Evolutionary conservation across 208 protist genomes (phyloP).

Genomic region (Crithidia expoeki): DNA sequence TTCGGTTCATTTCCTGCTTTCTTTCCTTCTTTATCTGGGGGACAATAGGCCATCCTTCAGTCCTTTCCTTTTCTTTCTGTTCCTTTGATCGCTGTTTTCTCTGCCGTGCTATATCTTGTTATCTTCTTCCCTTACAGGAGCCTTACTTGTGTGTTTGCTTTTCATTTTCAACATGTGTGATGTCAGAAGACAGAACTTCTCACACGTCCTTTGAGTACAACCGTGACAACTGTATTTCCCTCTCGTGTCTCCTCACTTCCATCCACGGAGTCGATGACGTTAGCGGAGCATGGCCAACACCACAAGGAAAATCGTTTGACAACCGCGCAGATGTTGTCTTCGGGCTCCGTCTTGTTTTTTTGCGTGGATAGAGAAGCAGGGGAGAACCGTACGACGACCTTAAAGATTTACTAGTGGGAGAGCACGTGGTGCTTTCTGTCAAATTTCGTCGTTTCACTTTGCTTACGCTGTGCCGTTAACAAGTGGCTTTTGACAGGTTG

Average conservation of each 20-base stretch:
- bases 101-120: background rate
- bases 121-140: background rate
- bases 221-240: background rate
- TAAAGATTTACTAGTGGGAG: too few relatives aligned
- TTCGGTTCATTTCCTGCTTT: background rate
- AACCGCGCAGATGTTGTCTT: too few relatives aligned
- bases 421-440: too few relatives aligned
- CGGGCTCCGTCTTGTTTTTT: background rate
- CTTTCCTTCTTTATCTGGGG: background rate
- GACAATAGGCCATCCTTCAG: too few relatives aligned
- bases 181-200: background rate
- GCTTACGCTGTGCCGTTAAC: too few relatives aligned
- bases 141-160: background rate
- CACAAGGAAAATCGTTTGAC: too few relatives aligned
- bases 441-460: too few relatives aligned
- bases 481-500: too few relatives aligned
- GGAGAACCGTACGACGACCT: too few relatives aligned
- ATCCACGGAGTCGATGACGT: background rate
- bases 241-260: background rate
- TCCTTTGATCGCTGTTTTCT: background rate
- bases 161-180: background rate
- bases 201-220: too few relatives aligned
- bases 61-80: background rate
- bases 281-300: too few relatives aligned
- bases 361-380: too few relatives aligned